A percentile compares a stretch with the other conserved stretches of the same genome.
Evolutionary conservation across 345 rosid genomes (phyloP).

Genomic region (Eucalyptus paniculata): DNA sequence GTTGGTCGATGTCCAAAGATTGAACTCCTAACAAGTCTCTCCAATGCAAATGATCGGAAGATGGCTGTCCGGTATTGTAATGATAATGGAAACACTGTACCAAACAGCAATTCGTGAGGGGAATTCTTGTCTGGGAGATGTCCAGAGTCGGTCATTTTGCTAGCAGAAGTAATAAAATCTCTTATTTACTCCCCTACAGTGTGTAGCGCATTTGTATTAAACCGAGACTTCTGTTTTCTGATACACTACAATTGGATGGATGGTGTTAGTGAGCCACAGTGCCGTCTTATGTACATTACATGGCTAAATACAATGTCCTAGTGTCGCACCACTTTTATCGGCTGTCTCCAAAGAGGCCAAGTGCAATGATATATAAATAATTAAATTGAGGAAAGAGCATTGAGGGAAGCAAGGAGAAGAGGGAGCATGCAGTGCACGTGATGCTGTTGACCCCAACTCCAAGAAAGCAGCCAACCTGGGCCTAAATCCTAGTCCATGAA

Average conservation of each 20-base stretch:
- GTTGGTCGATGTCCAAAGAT: conserved; percentile 57
- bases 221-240: not conserved
- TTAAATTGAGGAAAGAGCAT: not conserved
- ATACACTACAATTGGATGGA: not conserved
- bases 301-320: not conserved
- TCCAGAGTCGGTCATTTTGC: not conserved
- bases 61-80: not conserved
- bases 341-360: not conserved
- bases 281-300: not conserved
- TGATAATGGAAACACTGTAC: not conserved
- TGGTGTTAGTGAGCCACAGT: not conserved
- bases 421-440: conserved; percentile 1
- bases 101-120: not conserved
- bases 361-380: not conserved
- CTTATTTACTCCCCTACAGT: not conserved
- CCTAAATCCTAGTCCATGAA: not conserved
- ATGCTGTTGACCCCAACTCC: not conserved
- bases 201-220: not conserved
- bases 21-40: not conserved
- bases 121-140: not conserved
- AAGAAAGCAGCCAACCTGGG: not conserved
- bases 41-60: not conserved
- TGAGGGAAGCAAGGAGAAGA: too few species aligned
- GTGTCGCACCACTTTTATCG: not conserved
- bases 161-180: not conserved